Base-by-base conservation (phyloP, 1,139 yeast species). In the Taphrina confusa region DNA sequence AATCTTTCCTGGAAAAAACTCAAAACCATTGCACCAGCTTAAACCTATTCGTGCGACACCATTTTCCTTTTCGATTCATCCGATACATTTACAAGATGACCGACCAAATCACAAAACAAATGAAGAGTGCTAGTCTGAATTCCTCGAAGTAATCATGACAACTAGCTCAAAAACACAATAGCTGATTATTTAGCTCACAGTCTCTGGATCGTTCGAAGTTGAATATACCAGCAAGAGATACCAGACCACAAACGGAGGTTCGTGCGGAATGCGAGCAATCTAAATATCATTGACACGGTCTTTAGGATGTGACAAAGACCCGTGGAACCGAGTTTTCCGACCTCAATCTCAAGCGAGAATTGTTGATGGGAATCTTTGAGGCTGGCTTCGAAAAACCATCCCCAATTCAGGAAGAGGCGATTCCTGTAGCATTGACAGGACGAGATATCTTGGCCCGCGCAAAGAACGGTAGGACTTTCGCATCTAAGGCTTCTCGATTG, bases 361-460 rank as follows among this genome's bases (percentile, higher is more conserved):
- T 92, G 65, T 78, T 94, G 71, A 94, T 92, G 98, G 98, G 98
- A 34, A 92, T 92, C 68, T 92, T 91, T 71, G 99, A 94, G 74
- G 97, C 98, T 1, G 98, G 99, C 49, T 92, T 92, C 71, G 99
- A 92, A 73, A 89, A 87, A 71, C 98, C 99, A 8, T 89, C 97
- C 22, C 98, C 99, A 20, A 90, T 92, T 70, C 99, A 92, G 76
- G 97, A 92, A 76, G 98, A 91, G 73, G 83, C 96, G 12, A 92
- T 92, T 63, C 98, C 98, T 2, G 87, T 90, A 72, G 97, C 97
- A 0, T 80, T 92, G 57, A 86, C 95, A 54, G 97, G 98, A 57
- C 84, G 96, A 76, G 98, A 92, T 74, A 87, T 94, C 65, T 81
- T 92, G 66, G 99, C 99, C 14, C 83, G 98, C 76, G 98, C 99